Conservation (phyloP, 2,329 filamentous ascomycete species). For the Cryoendolithus antarcticus region DNA sequence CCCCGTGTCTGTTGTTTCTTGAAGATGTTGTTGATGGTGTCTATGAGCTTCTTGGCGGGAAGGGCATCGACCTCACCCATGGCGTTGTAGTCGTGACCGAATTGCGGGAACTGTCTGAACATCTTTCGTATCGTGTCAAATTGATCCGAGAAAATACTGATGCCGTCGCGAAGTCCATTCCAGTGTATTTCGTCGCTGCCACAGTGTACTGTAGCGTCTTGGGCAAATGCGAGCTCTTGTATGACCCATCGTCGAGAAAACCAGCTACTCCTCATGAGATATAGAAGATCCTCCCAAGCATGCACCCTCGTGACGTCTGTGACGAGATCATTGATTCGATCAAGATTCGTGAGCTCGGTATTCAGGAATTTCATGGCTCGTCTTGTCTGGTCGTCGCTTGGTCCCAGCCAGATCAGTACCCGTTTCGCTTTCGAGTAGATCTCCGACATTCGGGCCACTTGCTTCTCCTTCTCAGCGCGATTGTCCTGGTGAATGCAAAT, state of each 20-base stretch:
- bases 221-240: conserved; percentile 8
- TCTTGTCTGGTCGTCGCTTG: conserved; percentile 1
- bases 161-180: conserved; percentile 7
- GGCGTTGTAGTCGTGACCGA: not conserved
- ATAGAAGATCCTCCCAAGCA: conserved; percentile 2
- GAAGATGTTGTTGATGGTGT: conserved; percentile 4
- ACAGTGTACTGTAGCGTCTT: conserved; percentile 4
- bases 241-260: conserved; percentile 10
- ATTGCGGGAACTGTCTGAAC: not conserved
- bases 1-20: not conserved
- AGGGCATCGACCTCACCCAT: conserved; percentile 2
- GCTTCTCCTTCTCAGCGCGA: conserved; percentile 7
- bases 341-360: not conserved
- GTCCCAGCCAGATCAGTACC: conserved; percentile 9
- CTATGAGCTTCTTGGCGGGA: conserved; percentile 5
- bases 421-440: conserved; percentile 7
- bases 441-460: conserved; percentile 9
- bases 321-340: not conserved
- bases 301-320: not conserved
- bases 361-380: conserved; percentile 4
- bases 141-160: conserved; percentile 3
- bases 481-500: conserved; percentile 12
- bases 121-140: conserved; percentile 1
- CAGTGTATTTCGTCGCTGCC: conserved; percentile 3
- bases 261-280: conserved; percentile 6